Evolutionary conservation across 2,329 filamentous ascomycete species (phyloP), one percentile per base, ranked within the genome.

Genomic region (Curvularia eragrostidis): DNA sequence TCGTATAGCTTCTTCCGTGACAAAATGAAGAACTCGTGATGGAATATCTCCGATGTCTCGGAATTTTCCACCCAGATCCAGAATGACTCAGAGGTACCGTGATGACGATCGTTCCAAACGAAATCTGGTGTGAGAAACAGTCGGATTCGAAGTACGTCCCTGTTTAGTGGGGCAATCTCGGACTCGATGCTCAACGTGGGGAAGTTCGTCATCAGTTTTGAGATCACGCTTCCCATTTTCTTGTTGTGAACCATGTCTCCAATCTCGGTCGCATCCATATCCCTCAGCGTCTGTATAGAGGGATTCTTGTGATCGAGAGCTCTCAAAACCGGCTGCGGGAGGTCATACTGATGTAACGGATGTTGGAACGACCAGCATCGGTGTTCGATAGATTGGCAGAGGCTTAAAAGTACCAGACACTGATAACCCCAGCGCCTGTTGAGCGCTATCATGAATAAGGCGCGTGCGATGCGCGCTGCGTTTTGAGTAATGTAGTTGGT

Each of bases 61-160:
- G 94, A 97, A 74, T 98, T 97, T 76, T 99, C 95, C 3, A 99
- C 94, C 96, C 95, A 99, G 56, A 99, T 90, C 85, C 96, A 99
- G 79, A 96, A 99, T 3, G 94, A 94, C 72, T 99, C 95, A 0
- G 94, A 97, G 2, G 89, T 92, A 18, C 96, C 96, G 72, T 99
- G 93, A 58, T 97, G 86, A 46, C 91, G 88, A 66, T 98, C 94
- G 67, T 97, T 96, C 95, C 95, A 99, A 36, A 83, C 83, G 73
- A 99, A 99, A 50, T 98, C 93, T 0, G 95, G 92, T 1, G 89
- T 91, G 18, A 99, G 84, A 67, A 84, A 91, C 0, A 99, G 85
- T 71, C 90, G 89, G 70, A 99, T 93, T n/a, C 94, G 87, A 61
- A 99, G 82, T 0, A 99, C 94, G 71, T 99, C 93, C 46, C 95